Conservation (phyloP, 495 filamentous ascomycete species). For the Penicillium manginii region DNA sequence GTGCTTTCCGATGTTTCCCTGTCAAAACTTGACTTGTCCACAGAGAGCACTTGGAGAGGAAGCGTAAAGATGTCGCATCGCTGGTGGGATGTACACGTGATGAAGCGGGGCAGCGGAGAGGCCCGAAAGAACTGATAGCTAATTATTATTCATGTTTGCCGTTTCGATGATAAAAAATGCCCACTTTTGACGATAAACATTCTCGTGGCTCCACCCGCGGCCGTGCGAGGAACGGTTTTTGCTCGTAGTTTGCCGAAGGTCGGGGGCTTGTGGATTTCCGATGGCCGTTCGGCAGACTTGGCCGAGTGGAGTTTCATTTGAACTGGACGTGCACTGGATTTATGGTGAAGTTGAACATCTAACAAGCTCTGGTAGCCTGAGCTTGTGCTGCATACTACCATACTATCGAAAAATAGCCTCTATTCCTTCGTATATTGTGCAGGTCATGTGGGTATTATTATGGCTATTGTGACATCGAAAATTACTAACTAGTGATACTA, state of each 20-base stretch:
- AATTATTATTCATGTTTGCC: conserved; percentile 19
- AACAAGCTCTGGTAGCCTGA: too few species aligned
- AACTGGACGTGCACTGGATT: neutral
- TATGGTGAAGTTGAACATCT: too few species aligned
- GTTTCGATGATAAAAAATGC: conserved; percentile 24
- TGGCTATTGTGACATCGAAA: too few species aligned
- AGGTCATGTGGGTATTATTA: too few species aligned
- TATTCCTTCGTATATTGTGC: too few species aligned
- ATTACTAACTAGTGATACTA: too few species aligned
- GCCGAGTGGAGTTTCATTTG: neutral
- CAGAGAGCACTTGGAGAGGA: neutral
- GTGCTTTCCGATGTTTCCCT: neutral
- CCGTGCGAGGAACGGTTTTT: neutral
- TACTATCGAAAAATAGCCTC: too few species aligned
- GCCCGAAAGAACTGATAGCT: conserved; percentile 15
- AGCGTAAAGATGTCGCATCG: neutral
- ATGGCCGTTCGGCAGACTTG: conserved; percentile 17
- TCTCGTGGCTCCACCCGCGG: neutral
- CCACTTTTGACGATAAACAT: conserved; percentile 2
- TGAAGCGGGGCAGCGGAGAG: conserved; percentile 25
- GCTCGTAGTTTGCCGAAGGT: conserved; percentile 11
- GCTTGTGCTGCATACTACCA: too few species aligned
- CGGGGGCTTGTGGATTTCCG: neutral
- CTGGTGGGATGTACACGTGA: conserved; percentile 19
- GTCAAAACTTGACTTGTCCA: neutral